These are phyloP conservation scores for Aaosphaeria pasadenensis DNA, from an alignment of 2,329 filamentous ascomycete species.

Conservation along the genomic window DNA sequence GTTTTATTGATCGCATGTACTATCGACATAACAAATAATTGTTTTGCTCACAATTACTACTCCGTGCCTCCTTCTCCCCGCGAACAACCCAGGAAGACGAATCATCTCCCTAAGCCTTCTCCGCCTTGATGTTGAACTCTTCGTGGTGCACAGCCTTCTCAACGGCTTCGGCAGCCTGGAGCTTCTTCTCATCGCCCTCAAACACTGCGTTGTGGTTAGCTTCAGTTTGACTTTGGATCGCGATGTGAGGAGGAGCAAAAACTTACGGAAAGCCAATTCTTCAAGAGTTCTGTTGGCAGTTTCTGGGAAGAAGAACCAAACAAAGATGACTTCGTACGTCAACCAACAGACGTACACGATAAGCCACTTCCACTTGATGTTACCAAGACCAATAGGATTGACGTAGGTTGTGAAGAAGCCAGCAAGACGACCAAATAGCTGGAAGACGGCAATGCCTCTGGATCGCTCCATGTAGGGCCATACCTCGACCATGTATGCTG, in stretches of 20 bases:
- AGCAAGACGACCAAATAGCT: conserved; percentile 58
- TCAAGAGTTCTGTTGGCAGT: conserved; percentile 67
- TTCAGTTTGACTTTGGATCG: too few relatives aligned
- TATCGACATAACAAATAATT: too few relatives aligned
- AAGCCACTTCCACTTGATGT: conserved; percentile 61
- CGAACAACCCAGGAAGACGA: too few relatives aligned
- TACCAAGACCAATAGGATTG: conserved; percentile 60
- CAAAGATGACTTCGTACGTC: conserved; percentile 55
- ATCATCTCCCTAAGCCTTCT: too few relatives aligned
- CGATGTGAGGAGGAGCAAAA: too few relatives aligned
- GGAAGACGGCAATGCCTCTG: conserved; percentile 52
- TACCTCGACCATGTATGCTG: conserved; percentile 50
- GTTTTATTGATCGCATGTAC: too few relatives aligned
- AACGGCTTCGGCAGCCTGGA: conserved; percentile 12
- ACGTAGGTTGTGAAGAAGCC: conserved; percentile 58
- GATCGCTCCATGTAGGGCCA: conserved; percentile 46
- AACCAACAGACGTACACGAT: conserved; percentile 61
- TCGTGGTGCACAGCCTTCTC: conserved; percentile 14
- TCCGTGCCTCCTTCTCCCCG: too few relatives aligned
- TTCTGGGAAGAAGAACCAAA: conserved; percentile 67
- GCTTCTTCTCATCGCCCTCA: conserved; percentile 14
- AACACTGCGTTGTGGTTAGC: conserved; percentile 9
- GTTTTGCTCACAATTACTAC: too few relatives aligned
- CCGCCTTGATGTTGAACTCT: not conserved
- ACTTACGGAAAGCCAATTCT: conserved; percentile 51